These are phyloP conservation scores for Arachis hypogaea DNA, from an alignment of 306 rosid species.

Conservation along the genomic window DNA sequence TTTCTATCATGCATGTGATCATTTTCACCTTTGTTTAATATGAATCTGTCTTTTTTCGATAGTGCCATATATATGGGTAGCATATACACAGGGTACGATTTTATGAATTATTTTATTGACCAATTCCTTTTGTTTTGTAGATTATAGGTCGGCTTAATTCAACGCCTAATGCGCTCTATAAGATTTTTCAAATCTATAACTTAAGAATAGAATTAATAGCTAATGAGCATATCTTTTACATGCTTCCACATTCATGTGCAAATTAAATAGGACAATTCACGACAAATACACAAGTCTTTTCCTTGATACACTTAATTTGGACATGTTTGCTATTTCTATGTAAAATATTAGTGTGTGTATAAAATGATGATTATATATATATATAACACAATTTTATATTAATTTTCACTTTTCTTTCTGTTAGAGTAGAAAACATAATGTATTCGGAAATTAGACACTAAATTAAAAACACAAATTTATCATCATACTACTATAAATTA, in stretches of 20 bases:
- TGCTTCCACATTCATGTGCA: slow-evolving; percentile 40
- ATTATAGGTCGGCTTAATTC: slow-evolving; percentile 39
- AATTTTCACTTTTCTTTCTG: slow-evolving; percentile 5
- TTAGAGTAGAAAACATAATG: slow-evolving; percentile 5
- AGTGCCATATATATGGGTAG: slow-evolving; percentile 20
- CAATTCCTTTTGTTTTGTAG: slow-evolving; percentile 10
- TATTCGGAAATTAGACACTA: background rate
- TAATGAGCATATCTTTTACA: slow-evolving; percentile 1
- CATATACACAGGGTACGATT: slow-evolving; percentile 28
- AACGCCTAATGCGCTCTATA: slow-evolving; percentile 7
- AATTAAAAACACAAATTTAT: no score
- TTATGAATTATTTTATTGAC: slow-evolving; percentile 26
- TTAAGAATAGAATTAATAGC: background rate
- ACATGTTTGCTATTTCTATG: slow-evolving; percentile 7
- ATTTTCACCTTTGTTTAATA: slow-evolving; percentile 11
- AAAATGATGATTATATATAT: background rate
- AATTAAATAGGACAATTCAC: slow-evolving; percentile 30
- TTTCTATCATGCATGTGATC: no score
- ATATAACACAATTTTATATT: background rate
- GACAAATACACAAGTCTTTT: slow-evolving; percentile 27
- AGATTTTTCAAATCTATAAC: slow-evolving; percentile 25
- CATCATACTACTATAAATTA: no score
- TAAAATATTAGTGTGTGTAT: slow-evolving; percentile 1
- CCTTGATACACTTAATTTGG: slow-evolving; percentile 37
- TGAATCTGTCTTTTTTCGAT: slow-evolving; percentile 22